Evolutionary conservation across 805 yeast genomes (phyloP), one percentile per base, ranked within the genome.

Genomic region (Cyberlindnera galapagoensis): DNA sequence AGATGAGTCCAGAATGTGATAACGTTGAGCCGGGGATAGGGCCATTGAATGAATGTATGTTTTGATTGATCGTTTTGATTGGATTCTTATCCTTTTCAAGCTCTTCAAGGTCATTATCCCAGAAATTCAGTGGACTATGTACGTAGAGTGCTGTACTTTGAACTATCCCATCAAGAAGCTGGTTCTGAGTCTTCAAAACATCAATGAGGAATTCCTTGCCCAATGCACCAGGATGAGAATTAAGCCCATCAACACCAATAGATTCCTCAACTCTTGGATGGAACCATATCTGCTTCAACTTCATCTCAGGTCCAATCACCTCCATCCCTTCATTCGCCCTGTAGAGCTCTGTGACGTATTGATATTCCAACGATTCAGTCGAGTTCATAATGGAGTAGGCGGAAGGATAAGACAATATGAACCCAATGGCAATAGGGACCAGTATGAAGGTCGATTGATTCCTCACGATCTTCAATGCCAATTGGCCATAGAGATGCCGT

Each of bases 401-500:
- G 0, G 74, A 49, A 3, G 77, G 76, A 42, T 71, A 74, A 8
- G 76, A 59, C 15, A 74, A 36, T 5, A 68, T 51, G 36, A 74
- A 66, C 7, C 65, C 60, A 3, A 70, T 35, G 3, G 74, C 48
- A 4, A 67, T 57, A 1, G 80, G 77, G 59, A 68, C 57, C 8
- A 74, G 55, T 18, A 74, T 74, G 44, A 59, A 67, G 4, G 51
- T 42, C 18, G 61, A 46, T 6, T 72, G 74, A 24, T 56, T 53
- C 38, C 43, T 53, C 13, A 60, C 46, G n/a, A 67, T 52, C n/a
- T 33, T 21, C 7, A 27, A 35, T 3, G 61, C 55, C 3, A 56
- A 33, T 8, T 12, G 23, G 0, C 37, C 31, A 30, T 56, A 56
- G 26, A 46, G 40, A 22, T 39, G 45, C 30, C 43, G 34, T 13